Base-by-base conservation (phyloP, 805 yeast genomes). In the Candida taoyuanica region DNA sequence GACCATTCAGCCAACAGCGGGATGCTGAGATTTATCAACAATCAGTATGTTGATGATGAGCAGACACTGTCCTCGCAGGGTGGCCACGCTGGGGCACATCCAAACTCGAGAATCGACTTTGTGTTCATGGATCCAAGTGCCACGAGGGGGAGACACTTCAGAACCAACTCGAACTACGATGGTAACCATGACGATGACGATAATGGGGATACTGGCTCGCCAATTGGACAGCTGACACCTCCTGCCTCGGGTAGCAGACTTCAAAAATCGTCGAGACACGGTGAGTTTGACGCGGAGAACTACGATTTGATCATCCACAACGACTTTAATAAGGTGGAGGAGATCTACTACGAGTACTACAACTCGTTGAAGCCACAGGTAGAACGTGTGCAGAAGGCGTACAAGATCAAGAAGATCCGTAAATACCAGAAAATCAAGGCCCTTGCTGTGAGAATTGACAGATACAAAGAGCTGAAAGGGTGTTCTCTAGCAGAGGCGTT, bases 391-490 rank as follows among this genome's bases (percentile, higher is more conserved):
- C 61, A 59, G 26, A 56, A 55, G 40, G 56, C 55, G 9, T 61
- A 55, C 37, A 60, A 59, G 43, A 51, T 63, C 34, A 59, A 61
- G 33, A 62, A 61, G 42, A 58, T 63, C 16, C 54, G 67, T 42
- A 63, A 63, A 30, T 62, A 56, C 42, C 67, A 63, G 43, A 55
- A 63, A 42, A 56, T 63, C 28, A 61, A 62, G 32, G 65, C 66
- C 5, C 44, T 63, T 15, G 63, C 61, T 5, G 59, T 53, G 27
- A 61, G 63, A 47, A 56, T 63, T 24, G 60, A 62, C 33, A 55
- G 62, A 36, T 60, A 58, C 38, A 56, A 58, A 27, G 55, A 49
- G 19, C 20, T 44, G 4, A 51, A 55, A 33, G 54, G 53, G 9
- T 48, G 55, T 19, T 42, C 58, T 0, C 38, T 59, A 13, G 48